Conservation (phyloP, 805 yeast genomes). For the Kazachstania kunashirensis region DNA sequence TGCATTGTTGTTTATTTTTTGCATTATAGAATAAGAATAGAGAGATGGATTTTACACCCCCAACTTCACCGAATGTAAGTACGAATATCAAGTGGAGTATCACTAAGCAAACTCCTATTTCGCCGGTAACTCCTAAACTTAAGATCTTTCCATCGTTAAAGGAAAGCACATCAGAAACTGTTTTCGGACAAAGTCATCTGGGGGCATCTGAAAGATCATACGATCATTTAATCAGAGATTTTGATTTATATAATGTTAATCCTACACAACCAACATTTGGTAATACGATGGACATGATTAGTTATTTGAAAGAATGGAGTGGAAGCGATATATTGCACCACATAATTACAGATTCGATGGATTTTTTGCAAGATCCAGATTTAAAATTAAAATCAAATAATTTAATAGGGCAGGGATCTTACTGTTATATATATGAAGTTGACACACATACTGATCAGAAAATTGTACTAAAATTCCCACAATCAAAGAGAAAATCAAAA, state of each 20-base stretch:
- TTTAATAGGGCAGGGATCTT: conserved; percentile 11
- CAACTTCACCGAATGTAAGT: background rate
- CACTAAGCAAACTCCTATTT: conserved; percentile 1
- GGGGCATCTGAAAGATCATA: background rate
- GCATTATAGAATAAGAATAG: no score
- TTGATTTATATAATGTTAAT: background rate
- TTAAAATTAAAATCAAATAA: conserved; percentile 2
- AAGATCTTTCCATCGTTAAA: background rate
- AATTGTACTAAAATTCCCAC: conserved; percentile 13
- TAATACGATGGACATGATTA: background rate
- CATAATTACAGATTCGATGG: conserved; percentile 4
- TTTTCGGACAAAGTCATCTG: no score
- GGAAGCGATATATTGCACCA: background rate
- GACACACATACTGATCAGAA: background rate
- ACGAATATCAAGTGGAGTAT: background rate
- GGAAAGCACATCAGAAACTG: no score
- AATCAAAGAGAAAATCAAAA: conserved; percentile 7
- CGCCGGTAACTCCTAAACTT: background rate
- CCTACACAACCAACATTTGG: conserved; percentile 1
- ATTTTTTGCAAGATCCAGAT: conserved; percentile 7
- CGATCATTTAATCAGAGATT: background rate
- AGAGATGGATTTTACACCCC: conserved; percentile 4
- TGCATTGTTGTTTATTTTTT: no score
- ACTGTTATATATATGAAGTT: conserved; percentile 10
- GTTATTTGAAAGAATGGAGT: background rate